Evolutionary conservation across 148 eudicot species (phyloP), one percentile per base, ranked within the genome.

Genomic region (Rhododendron vialii): DNA sequence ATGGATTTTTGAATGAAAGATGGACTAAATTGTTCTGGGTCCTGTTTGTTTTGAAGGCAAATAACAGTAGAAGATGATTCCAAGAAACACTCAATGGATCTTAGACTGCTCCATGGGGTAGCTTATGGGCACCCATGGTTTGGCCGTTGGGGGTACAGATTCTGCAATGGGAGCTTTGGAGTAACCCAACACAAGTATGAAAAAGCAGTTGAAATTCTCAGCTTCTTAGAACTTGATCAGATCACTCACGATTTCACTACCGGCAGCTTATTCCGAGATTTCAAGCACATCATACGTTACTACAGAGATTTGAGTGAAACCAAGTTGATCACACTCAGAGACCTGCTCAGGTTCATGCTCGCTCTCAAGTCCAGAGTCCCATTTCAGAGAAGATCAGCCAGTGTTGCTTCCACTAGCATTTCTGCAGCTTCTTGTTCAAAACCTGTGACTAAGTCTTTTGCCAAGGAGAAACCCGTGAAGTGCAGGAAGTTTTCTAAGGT

Each of bases 91-190:
- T 87, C 81, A 45, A 94, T 95, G 96, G 96, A 95, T 78, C 95
- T 96, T 50, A 87, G 99, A 13, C 87, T 96, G 74, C 94, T 96
- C 6, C 91, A 96, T 53, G 95, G 96, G 33, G 87, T 96, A 38
- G 93, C 99, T 20, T 95, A 95, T 51, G 99, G 98, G 2, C 90
- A 90, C 36, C 86, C 98, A 8, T 96, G 98, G 99, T 96, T 96
- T 51, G 98, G 98, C 13, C 92, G 89, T 82, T 96, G 99, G 99
- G 98, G 92, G 2, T 96, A 96, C 81, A 87, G 88, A 65, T 94
- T 96, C 80, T 87, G 82, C 87, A 93, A 85, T 87, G 99, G 99
- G 12, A 92, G 98, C 88, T 96, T 93, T 79, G 97, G 98, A 14
- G 96, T 93, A 84, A 87, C 85, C 30, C 88, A 90, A 33, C 92